Base-by-base conservation (phyloP, 2,329 filamentous ascomycete genomes). In the Grosmannia huntii region DNA sequence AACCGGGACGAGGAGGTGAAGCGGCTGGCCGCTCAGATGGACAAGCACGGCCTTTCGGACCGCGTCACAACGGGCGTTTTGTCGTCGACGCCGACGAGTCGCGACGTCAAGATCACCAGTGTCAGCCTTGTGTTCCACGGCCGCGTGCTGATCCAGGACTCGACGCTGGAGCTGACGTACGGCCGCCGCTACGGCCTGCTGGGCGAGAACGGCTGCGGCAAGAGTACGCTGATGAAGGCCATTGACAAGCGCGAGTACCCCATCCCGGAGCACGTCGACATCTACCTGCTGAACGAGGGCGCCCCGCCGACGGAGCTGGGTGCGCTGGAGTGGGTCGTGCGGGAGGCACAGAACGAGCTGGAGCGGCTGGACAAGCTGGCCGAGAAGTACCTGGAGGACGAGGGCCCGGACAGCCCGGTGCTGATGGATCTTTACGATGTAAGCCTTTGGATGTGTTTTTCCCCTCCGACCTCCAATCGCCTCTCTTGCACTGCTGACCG, bases 181-280 rank as follows among this genome's bases (percentile, higher is more conserved):
- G 90, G 88, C 65, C 88, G 91, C 68, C 85, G 94, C 68, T 99
- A 99, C 72, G 94, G 94, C 72, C 80, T 99, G 60, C 78, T 99
- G 64, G 94, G 94, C 69, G 94, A 99, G 82, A 99, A 99, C 86
- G 94, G 94, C 65, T 99, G 94, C 75, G 94, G 94, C 73, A 99
- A 99, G 82, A 95, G 89, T 64, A 99, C 94, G n/a, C 76, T 99
- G 38, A 83, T 99, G 70, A 97, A 96, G 79, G 84, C 94, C 65
- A 96, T 99, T 71, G 86, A 87, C 67, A 86, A 85, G 69, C 88
- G 94, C 76, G 95, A 99, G 75, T 99, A 85, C 72, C 95, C 94
- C 63, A 89, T 99, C 70, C 95, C 94, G 61, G 88, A 96, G 31
- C 91, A 96, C 73, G 81, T 99, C 72, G 95, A 99, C 74, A 95